Evolutionary conservation across 495 filamentous ascomycete genomes (phyloP), one percentile per base, ranked within the genome.

Genomic region (Physcia stellaris): DNA sequence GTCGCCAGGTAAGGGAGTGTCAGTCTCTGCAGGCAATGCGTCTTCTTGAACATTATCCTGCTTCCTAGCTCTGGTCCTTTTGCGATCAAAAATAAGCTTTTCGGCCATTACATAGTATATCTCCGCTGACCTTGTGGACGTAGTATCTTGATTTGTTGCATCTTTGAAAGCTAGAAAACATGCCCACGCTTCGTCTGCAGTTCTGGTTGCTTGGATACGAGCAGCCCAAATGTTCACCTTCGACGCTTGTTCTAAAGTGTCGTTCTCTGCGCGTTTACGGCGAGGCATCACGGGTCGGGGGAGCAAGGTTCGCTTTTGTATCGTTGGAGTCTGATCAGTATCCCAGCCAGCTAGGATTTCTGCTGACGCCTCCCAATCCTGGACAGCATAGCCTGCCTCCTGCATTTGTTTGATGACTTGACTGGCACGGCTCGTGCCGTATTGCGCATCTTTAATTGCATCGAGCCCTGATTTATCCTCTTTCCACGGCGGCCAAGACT

Each of bases 401-500:
- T 50, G 57, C 68, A 79, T 77, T 44, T 70, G 68, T 16, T 52
- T 53, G 23, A 83, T 51, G 0, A 73, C 68, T 16, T 64, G 58
- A 38, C 60, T 64, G 9, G 78, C 75, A 30, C 73, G 67, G 31
- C 76, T 75, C n/a, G 57, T 55, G 41, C 68, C 64, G 22, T 70
- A 68, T 30, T 78, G 71, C 31, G 61, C 57, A 6, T 64, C 70
- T 20, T 69, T 70, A 4, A 63, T 52, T 17, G 62, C 60, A 53
- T 80, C 75, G 17, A 77, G 63, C 2, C 71, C 74, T 10, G 70
- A 59, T 30, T 58, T 70, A 6, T 73, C 70, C 49, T 73, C 66
- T 35, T 79, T 81, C 75, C 74, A 85, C 1, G 80, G 80, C 2
- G 80, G 80, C 80, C 80, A 84, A 10, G 67, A 72, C 0, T 59